Percentiles rank a stretch among this genome's conserved stretches.
These are phyloP conservation scores for Candida pseudoviswanathii DNA, from an alignment of 1,139 yeast genomes.

Conservation along the genomic window DNA sequence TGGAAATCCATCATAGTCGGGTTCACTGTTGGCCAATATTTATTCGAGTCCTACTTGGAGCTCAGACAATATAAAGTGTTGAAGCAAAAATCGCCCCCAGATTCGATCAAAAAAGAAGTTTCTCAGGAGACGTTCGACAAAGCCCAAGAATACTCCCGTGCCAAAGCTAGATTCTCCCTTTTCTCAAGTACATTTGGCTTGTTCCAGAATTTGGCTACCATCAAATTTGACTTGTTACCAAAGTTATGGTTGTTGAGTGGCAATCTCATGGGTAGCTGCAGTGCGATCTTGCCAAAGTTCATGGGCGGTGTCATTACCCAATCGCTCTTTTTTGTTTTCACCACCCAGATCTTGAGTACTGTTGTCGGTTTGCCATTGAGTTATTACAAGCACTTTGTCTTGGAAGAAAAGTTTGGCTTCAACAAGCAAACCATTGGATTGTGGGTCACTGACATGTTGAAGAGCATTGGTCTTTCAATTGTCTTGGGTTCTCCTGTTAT, in stretches of 20 bases:
- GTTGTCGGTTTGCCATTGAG: constrained; percentile 64
- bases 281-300: constrained; percentile 41
- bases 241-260: constrained; percentile 65
- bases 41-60: constrained; percentile 72
- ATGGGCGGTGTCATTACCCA: constrained; percentile 64
- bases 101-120: constrained; percentile 63
- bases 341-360: constrained; percentile 49
- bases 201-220: constrained; percentile 56
- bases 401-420: constrained; percentile 92
- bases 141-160: constrained; percentile 77
- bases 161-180: constrained; percentile 76
- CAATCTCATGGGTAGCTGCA: constrained; percentile 30
- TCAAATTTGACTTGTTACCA: constrained; percentile 68
- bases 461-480: constrained; percentile 54
- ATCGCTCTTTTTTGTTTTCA: constrained; percentile 60
- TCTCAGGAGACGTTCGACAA: constrained; percentile 74
- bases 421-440: constrained; percentile 75
- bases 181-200: constrained; percentile 55
- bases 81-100: constrained; percentile 57
- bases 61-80: constrained; percentile 78
- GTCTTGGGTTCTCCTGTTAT: constrained; percentile 73
- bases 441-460: constrained; percentile 74
- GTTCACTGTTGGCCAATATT: constrained; percentile 72
- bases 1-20: constrained; percentile 81
- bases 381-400: constrained; percentile 78